These are phyloP conservation scores for Fusarium poae DNA, from an alignment of 2,329 filamentous ascomycete species.

Conservation along the genomic window DNA sequence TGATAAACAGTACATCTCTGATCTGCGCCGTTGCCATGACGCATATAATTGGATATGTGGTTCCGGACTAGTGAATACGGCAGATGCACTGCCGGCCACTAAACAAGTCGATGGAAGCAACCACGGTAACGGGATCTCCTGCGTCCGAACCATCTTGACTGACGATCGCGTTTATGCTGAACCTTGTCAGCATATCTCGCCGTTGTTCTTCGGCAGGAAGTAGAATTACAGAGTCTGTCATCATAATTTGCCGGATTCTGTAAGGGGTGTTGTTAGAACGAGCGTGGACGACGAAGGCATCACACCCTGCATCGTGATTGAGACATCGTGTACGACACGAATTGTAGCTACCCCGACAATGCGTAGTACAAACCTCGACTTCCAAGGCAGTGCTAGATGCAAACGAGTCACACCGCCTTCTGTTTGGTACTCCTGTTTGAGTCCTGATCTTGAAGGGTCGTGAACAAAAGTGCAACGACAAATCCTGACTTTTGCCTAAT, in stretches of 20 bases:
- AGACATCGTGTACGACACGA: background rate
- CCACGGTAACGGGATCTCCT: background rate
- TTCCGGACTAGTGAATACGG: background rate
- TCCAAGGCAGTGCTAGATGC: background rate
- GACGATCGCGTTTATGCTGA: background rate
- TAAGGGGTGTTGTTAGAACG: background rate
- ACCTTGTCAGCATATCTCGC: background rate
- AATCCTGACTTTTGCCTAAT: background rate
- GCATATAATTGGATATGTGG: background rate
- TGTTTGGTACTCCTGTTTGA: no score
- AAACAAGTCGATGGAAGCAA: no score
- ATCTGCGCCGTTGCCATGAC: background rate
- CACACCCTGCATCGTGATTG: background rate
- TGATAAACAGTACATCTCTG: background rate
- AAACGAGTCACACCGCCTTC: no score
- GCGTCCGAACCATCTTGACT: background rate
- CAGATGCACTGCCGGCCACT: background rate
- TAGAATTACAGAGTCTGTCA: rapidly evolving
- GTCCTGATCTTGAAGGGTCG: no score
- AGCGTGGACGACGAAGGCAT: background rate
- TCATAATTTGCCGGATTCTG: background rate
- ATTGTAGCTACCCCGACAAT: background rate
- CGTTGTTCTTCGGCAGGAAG: background rate
- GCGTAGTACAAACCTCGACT: background rate
- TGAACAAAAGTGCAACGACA: background rate